Evolutionary conservation across 2,329 filamentous ascomycete genomes (phyloP).

Genomic region (Xylariomycetidae sp.): DNA sequence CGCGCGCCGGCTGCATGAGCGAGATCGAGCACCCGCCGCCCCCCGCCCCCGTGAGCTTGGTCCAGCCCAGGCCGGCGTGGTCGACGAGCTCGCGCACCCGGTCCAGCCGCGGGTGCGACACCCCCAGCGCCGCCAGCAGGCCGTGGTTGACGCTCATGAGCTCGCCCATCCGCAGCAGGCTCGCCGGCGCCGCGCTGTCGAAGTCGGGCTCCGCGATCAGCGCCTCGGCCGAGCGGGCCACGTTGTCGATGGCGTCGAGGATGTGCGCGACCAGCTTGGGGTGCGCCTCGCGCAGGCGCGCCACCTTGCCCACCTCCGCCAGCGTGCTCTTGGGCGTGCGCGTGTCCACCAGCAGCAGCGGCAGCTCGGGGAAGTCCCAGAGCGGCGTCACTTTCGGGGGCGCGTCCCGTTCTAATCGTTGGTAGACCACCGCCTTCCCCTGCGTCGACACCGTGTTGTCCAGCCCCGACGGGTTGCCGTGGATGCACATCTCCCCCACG

Average conservation of each 20-base stretch:
- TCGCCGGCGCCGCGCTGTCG: constrained; percentile 55
- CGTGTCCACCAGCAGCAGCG: constrained; percentile 84
- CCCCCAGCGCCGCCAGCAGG: constrained; percentile 80
- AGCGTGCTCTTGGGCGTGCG: constrained; percentile 80
- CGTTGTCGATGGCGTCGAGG: constrained; percentile 76
- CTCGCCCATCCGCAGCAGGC: constrained; percentile 72
- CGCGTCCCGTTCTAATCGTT: constrained; percentile 68
- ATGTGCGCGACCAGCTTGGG: constrained; percentile 74
- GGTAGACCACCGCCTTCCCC: constrained; percentile 90
- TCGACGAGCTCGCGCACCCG: constrained; percentile 88
- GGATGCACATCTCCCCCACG: constrained; percentile 93
- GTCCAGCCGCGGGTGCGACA: constrained; percentile 90
- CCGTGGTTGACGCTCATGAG: constrained; percentile 93
- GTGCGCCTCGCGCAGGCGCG: constrained; percentile 61
- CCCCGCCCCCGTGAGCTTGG: constrained; percentile 91
- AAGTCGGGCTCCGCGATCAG: constrained; percentile 58
- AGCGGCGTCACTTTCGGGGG: constrained; percentile 72
- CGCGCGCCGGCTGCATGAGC: constrained; percentile 70
- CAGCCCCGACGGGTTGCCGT: constrained; percentile 92
- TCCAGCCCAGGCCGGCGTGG: constrained; percentile 86
- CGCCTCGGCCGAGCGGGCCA: constrained; percentile 50
- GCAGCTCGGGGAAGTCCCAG: constrained; percentile 86
- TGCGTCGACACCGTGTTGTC: constrained; percentile 95
- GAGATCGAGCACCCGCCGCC: constrained; percentile 96
- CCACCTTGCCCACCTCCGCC: constrained; percentile 82